Conservation (phyloP, 2,329 filamentous ascomycete genomes). For the Fusarium dlaminii region DNA sequence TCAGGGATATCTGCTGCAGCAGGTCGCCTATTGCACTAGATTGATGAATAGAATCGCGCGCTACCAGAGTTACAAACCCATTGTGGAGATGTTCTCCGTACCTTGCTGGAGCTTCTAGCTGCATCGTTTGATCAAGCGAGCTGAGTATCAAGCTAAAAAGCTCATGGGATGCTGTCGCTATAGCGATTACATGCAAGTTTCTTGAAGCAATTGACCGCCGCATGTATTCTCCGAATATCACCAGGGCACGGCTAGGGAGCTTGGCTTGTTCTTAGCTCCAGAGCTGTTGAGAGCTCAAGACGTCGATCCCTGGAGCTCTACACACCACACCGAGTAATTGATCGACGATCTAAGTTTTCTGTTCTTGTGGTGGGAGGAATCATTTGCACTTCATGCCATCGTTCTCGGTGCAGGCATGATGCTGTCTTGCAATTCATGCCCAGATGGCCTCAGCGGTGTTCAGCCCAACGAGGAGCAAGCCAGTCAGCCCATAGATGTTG, state of each 20-base stretch:
- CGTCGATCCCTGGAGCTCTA: constrained; percentile 25
- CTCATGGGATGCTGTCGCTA: constrained; percentile 31
- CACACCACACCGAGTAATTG: constrained; percentile 25
- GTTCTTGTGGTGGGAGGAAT: constrained; percentile 14
- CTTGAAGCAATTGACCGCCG: constrained; percentile 31
- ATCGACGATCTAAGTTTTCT: constrained; percentile 28
- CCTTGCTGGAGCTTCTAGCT: constrained; percentile 24
- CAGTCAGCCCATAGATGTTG: constrained; percentile 28
- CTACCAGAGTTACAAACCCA: constrained; percentile 5
- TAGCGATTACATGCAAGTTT: constrained; percentile 25
- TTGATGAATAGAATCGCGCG: constrained; percentile 21
- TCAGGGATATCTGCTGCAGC: constrained; percentile 30
- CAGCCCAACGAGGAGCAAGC: constrained; percentile 19
- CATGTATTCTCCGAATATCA: constrained; percentile 24
- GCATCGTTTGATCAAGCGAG: constrained; percentile 32
- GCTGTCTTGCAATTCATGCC: constrained; percentile 15
- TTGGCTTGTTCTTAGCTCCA: constrained; percentile 25
- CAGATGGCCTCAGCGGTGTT: constrained; percentile 32
- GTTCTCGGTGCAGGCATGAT: constrained; percentile 6
- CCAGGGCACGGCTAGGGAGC: constrained; percentile 26
- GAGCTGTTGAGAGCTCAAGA: constrained; percentile 22
- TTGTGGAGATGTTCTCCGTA: constrained; percentile 25
- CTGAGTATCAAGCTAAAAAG: constrained; percentile 29
- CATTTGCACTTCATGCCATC: constrained; percentile 23
- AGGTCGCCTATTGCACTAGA: constrained; percentile 16